Evolutionary conservation across 495 filamentous ascomycete genomes (phyloP).

Genomic region (Podospora conica): DNA sequence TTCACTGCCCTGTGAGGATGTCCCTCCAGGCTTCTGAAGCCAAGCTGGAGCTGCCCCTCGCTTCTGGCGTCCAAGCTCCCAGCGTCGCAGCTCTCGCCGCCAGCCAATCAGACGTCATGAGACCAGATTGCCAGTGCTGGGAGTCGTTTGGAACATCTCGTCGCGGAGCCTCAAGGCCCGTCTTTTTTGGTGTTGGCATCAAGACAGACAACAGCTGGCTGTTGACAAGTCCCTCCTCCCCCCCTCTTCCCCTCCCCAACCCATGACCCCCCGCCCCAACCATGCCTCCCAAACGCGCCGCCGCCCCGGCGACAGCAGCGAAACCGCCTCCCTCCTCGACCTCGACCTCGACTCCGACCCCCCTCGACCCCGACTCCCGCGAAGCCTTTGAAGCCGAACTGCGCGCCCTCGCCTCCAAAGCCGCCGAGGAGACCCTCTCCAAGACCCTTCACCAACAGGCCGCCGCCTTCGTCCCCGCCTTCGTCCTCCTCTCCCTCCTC

Average conservation of each 20-base stretch:
- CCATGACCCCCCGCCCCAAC: not conserved
- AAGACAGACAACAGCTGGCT: not conserved
- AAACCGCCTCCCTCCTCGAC: not conserved
- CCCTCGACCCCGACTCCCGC: constrained; percentile 21
- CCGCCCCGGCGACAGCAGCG: not conserved
- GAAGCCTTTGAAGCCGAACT: constrained; percentile 48
- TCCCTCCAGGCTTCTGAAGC: not conserved
- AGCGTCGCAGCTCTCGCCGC: constrained; percentile 13
- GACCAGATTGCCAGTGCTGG: constrained; percentile 22
- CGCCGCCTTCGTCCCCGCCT: constrained; percentile 33
- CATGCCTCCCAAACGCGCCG: constrained; percentile 9
- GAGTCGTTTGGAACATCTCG: constrained; percentile 3
- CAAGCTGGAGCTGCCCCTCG: not conserved
- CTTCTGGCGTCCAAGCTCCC: constrained; percentile 8
- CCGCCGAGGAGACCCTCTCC: constrained; percentile 39
- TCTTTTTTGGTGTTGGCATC: not conserved
- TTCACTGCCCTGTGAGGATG: not conserved
- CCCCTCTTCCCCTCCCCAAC: not conserved
- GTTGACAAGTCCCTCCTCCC: not conserved
- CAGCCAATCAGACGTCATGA: constrained; percentile 10
- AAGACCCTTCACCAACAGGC: constrained; percentile 32
- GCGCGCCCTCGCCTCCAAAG: constrained; percentile 43
- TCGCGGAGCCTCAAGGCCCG: not conserved
- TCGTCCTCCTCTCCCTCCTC: constrained; percentile 55
- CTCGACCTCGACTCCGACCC: not conserved